phyloP scores from a whole-genome alignment of 164 flowering plant species.

The Nymphaea colorata region DNA sequence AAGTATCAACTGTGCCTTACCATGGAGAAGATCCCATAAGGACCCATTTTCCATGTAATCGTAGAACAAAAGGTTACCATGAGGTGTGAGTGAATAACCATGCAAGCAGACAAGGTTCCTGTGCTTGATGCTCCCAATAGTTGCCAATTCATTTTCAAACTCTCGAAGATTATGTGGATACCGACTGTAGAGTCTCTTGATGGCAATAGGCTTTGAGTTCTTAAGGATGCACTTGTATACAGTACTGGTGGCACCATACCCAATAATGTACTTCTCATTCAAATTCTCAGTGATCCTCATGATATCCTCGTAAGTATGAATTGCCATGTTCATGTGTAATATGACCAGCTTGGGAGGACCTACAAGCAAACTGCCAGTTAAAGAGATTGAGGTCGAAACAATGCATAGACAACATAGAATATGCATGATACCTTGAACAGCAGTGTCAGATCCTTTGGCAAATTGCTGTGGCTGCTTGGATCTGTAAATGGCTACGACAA shows the following conservation, averaged over 20 bases:
- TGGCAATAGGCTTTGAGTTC: constrained; percentile 77
- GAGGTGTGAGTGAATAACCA: constrained; percentile 70
- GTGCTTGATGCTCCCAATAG: constrained; percentile 81
- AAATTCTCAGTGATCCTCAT: constrained; percentile 85
- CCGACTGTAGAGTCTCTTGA: constrained; percentile 70
- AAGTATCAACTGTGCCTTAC: constrained; percentile 22
- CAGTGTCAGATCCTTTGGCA: constrained; percentile 20
- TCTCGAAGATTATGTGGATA: constrained; percentile 46
- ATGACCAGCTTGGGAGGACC: constrained; percentile 73
- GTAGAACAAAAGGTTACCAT: constrained; percentile 78
- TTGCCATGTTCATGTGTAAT: constrained; percentile 91
- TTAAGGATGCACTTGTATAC: constrained; percentile 82
- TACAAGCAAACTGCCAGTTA: constrained; percentile 7
- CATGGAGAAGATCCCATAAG: constrained; percentile 93
- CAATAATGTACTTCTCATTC: constrained; percentile 74
- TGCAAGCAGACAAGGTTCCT: constrained; percentile 82
- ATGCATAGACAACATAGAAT: background rate
- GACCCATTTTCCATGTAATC: constrained; percentile 97
- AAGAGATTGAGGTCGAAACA: background rate
- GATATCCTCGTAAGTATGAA: constrained; percentile 79
- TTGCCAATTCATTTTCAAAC: constrained; percentile 87
- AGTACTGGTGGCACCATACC: constrained; percentile 90
- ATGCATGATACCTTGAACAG: constrained; percentile 33
- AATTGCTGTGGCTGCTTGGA: constrained; percentile 36
- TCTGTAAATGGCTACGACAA: constrained; percentile 48